Evolutionary conservation across 305 asterid species (phyloP).

Genomic region (Striga hermonthica): DNA sequence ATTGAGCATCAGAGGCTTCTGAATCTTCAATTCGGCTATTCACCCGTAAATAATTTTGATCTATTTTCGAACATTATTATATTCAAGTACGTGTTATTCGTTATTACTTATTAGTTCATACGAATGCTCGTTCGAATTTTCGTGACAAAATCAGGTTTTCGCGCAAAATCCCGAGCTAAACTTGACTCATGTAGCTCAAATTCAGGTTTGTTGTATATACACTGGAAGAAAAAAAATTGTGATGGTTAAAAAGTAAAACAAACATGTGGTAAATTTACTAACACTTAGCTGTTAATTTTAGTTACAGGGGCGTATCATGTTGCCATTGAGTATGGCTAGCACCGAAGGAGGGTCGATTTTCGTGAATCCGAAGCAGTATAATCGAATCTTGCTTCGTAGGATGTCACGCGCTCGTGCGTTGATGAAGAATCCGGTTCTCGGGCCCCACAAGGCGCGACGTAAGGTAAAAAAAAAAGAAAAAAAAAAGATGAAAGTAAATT

Average conservation of each 20-base stretch:
- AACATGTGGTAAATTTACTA: not conserved
- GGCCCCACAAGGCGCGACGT: conserved; percentile 60
- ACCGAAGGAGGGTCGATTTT: conserved; percentile 53
- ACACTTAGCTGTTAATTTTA: not conserved
- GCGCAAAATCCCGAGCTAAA: conserved; percentile 51
- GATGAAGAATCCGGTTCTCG: conserved; percentile 38
- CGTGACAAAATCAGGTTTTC: conserved; percentile 27
- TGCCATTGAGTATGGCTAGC: conserved; percentile 53
- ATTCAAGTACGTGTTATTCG: not conserved
- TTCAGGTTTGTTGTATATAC: conserved; percentile 32
- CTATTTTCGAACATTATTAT: not conserved
- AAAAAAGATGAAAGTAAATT: too few species aligned
- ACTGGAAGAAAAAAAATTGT: not conserved
- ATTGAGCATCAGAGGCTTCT: not conserved
- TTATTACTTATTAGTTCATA: too few species aligned
- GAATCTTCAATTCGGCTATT: not conserved
- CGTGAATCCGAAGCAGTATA: conserved; percentile 78
- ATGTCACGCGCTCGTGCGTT: conserved; percentile 58
- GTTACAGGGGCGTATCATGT: conserved; percentile 66
- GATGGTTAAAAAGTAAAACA: too few species aligned
- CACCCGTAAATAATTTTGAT: not conserved
- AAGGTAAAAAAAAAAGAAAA: too few species aligned
- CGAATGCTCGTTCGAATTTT: not conserved
- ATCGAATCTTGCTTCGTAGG: conserved; percentile 68
- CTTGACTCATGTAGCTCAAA: conserved; percentile 46